Evolutionary conservation across 2,329 filamentous ascomycete genomes (phyloP).

Genomic region (Dactylonectria estremocensis): DNA sequence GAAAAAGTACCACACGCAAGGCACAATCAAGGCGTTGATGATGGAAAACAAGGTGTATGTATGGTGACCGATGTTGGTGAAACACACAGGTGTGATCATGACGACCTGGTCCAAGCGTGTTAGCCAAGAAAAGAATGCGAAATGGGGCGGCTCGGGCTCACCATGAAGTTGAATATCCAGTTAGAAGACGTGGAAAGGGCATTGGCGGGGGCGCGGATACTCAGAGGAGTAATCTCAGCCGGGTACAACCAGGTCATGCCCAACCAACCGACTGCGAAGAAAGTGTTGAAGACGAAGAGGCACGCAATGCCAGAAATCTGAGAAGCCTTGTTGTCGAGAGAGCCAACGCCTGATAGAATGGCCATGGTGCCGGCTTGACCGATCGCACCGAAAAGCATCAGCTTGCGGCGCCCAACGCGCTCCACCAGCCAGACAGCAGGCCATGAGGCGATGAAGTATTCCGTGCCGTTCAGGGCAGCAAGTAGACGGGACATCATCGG

Average conservation of each 20-base stretch:
- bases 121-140: neutral
- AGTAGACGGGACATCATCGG: constrained; percentile 71
- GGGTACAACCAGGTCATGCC: constrained; percentile 76
- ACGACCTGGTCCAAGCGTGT: constrained; percentile 58
- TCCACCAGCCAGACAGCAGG: constrained; percentile 74
- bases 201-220: constrained; percentile 75
- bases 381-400: constrained; percentile 79
- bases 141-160: constrained; percentile 36
- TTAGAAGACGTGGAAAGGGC: constrained; percentile 69
- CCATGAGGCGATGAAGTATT: constrained; percentile 76
- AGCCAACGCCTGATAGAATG: constrained; percentile 71
- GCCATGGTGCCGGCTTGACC: constrained; percentile 77
- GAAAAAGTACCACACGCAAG: constrained; percentile 73
- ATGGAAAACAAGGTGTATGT: constrained; percentile 78
- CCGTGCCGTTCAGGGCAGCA: constrained; percentile 59
- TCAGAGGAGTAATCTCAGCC: constrained; percentile 77
- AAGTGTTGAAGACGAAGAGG: constrained; percentile 73
- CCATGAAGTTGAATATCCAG: constrained; percentile 76
- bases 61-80: constrained; percentile 70
- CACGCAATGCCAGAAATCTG: constrained; percentile 76
- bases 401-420: constrained; percentile 75
- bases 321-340: constrained; percentile 61
- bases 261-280: constrained; percentile 73
- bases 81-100: constrained; percentile 74
- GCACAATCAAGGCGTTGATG: constrained; percentile 74